Evolutionary conservation across 768 basidiomycete genomes (phyloP).

Genomic region (Lactarius hatsudake): DNA sequence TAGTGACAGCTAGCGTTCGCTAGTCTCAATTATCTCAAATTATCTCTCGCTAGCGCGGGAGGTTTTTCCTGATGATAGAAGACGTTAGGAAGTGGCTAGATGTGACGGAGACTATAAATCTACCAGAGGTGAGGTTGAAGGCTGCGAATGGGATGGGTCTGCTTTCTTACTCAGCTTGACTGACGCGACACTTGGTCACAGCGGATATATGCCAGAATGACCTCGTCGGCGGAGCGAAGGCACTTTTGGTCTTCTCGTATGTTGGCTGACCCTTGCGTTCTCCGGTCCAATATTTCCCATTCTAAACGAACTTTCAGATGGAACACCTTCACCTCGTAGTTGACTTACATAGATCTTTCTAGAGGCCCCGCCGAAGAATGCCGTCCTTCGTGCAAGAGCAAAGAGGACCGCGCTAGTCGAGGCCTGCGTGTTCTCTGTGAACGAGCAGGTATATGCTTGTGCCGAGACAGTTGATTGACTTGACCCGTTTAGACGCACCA

Average conservation of each 20-base stretch:
- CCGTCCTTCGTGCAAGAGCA: conserved; percentile 30
- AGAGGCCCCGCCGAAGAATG: conserved; percentile 32
- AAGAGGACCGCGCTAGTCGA: conserved; percentile 49
- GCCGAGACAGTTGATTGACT: neutral
- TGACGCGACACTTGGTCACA: conserved; percentile 29
- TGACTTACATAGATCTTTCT: conserved; percentile 63
- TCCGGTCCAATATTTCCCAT: conserved; percentile 35
- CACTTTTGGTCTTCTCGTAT: conserved; percentile 44
- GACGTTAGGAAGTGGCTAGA: conserved; percentile 42
- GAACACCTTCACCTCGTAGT: conserved; percentile 80
- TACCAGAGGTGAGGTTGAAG: conserved; percentile 71
- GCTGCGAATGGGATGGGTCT: conserved; percentile 73
- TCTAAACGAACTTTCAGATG: conserved; percentile 53
- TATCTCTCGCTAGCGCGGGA: no score
- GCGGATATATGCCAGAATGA: conserved; percentile 66
- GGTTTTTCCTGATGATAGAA: no score
- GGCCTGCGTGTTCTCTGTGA: conserved; percentile 55
- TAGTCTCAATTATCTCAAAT: no score
- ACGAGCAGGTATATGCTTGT: conserved; percentile 56
- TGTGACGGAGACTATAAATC: conserved; percentile 71
- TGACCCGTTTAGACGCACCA: conserved; percentile 49
- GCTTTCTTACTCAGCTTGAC: conserved; percentile 31
- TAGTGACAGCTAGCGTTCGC: no score
- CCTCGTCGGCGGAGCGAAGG: conserved; percentile 86
- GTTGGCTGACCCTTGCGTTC: conserved; percentile 28